Evolutionary conservation across 2,329 filamentous ascomycete genomes (phyloP).

Genomic region (Exophiala oligosperma): DNA sequence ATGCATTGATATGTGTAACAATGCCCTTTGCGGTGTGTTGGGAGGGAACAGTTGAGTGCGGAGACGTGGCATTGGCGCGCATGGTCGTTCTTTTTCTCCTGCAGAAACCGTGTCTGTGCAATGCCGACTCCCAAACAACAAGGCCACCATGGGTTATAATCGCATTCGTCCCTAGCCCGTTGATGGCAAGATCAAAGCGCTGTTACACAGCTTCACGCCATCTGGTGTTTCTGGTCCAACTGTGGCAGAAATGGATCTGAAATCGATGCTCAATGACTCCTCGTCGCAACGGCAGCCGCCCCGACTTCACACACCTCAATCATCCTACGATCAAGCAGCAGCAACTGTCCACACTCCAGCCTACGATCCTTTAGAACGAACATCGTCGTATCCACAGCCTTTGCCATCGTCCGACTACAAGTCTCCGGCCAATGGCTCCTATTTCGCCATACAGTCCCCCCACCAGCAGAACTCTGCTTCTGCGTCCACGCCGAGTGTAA

Average conservation of each 20-base stretch:
- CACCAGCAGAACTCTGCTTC: constrained; percentile 25
- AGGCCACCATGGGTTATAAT: constrained; percentile 18
- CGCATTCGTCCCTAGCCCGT: constrained; percentile 6
- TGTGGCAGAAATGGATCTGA: constrained; percentile 29
- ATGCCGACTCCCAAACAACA: constrained; percentile 11
- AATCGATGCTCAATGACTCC: constrained; percentile 32
- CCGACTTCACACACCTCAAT: constrained; percentile 26
- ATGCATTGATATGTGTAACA: constrained; percentile 12
- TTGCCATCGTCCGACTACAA: constrained; percentile 22
- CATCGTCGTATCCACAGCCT: constrained; percentile 23
- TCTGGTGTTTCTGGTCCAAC: constrained; percentile 19
- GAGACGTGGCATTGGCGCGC: constrained; percentile 17
- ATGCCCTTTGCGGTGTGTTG: background rate
- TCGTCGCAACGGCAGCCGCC: constrained; percentile 24
- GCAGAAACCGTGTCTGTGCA: constrained; percentile 14
- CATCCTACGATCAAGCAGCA: constrained; percentile 18
- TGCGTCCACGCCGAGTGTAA: constrained; percentile 24
- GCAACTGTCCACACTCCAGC: constrained; percentile 13
- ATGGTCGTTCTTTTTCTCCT: constrained; percentile 7
- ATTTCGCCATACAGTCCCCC: constrained; percentile 30
- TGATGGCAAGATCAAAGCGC: constrained; percentile 20
- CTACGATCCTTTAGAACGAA: constrained; percentile 22
- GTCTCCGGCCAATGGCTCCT: constrained; percentile 24
- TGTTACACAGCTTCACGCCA: constrained; percentile 27
- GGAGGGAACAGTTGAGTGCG: background rate